phyloP scores from a whole-genome alignment of 164 flowering plant genomes.

The Sedum album region DNA sequence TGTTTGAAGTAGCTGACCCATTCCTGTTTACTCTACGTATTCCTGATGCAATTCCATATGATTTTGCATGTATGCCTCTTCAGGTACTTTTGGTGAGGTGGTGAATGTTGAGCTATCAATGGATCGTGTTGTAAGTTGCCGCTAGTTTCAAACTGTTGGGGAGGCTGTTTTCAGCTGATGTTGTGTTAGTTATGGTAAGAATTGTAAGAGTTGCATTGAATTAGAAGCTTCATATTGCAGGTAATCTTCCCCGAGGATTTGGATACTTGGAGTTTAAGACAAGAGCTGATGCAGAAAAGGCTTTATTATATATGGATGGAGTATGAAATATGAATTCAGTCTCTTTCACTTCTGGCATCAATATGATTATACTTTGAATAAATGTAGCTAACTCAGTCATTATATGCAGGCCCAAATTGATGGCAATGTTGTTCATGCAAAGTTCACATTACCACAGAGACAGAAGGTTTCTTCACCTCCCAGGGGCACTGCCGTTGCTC shows the following conservation, averaged over 20 bases:
- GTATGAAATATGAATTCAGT: conserved; percentile 31
- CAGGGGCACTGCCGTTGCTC: conserved; percentile 38
- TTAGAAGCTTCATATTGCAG: conserved; percentile 27
- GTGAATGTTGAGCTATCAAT: conserved; percentile 67
- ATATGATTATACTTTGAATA: background rate
- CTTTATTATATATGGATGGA: conserved; percentile 83
- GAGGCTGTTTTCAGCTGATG: background rate
- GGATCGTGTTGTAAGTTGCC: conserved; percentile 70
- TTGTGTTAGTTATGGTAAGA: background rate
- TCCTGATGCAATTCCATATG: background rate
- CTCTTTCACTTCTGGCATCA: background rate
- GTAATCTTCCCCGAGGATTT: conserved; percentile 88
- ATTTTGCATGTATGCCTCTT: conserved; percentile 10
- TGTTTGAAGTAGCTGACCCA: too few species aligned
- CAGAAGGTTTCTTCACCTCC: conserved; percentile 68
- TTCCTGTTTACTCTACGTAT: background rate
- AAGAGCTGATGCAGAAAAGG: conserved; percentile 90
- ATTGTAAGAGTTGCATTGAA: background rate
- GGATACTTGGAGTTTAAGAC: conserved; percentile 89
- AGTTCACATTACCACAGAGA: conserved; percentile 62
- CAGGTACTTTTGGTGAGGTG: conserved; percentile 93
- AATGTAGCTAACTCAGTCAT: background rate
- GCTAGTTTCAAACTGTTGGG: background rate
- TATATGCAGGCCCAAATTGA: conserved; percentile 82
- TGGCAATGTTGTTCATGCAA: conserved; percentile 75